A percentile compares a stretch with the other conserved stretches of the same genome.
phyloP scores from a whole-genome alignment of 75 land plant genomes.

The Selaginella tamariscina region DNA sequence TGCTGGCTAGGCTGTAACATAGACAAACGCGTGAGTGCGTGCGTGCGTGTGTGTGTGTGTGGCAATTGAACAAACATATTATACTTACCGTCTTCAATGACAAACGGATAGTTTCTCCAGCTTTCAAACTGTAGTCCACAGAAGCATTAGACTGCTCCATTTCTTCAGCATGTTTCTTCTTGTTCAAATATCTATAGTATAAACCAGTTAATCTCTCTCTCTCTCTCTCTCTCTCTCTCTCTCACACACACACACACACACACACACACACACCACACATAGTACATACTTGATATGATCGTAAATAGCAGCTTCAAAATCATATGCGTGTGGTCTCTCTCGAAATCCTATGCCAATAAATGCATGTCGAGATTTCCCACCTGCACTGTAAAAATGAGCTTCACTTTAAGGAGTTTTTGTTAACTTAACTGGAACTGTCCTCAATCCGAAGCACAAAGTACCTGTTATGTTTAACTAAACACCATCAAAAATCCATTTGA shows the following conservation, averaged over 20 bases:
- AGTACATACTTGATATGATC: constrained; percentile 90
- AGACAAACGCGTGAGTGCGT: not conserved
- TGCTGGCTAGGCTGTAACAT: not conserved
- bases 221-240: not conserved
- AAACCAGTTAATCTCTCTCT: not conserved
- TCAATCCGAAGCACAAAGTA: constrained; percentile 47
- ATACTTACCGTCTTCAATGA: constrained; percentile 59
- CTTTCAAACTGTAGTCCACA: constrained; percentile 89
- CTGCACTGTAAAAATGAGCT: constrained; percentile 29
- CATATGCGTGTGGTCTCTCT: constrained; percentile 89
- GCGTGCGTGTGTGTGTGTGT: not conserved
- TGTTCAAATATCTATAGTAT: constrained; percentile 62
- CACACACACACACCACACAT: too few relatives aligned
- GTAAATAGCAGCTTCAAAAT: constrained; percentile 92
- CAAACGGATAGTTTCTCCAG: constrained; percentile 74
- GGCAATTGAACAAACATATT: not conserved
- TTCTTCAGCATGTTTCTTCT: constrained; percentile 89
- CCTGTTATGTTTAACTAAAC: not conserved
- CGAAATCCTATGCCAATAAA: constrained; percentile 94
- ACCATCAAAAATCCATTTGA: too few relatives aligned
- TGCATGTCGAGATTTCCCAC: constrained; percentile 72
- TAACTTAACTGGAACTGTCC: constrained; percentile 56
- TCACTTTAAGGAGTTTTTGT: not conserved
- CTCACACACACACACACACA: not conserved
- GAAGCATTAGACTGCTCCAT: constrained; percentile 67